Evolutionary conservation across 2,329 filamentous ascomycete genomes (phyloP).

Genomic region (Ascochyta koolunga): DNA sequence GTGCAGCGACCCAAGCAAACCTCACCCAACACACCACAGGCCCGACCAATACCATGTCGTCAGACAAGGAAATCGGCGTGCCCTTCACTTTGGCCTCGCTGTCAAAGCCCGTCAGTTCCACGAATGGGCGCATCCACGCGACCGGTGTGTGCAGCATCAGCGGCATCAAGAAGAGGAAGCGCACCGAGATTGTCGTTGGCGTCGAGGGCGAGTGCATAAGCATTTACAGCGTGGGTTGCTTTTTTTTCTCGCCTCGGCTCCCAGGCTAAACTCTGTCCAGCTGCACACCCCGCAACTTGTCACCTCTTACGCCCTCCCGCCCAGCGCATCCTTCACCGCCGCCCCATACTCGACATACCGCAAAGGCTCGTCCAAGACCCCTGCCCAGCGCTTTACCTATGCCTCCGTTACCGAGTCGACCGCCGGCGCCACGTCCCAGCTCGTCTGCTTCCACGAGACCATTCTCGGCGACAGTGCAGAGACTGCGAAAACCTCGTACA

Average conservation of each 20-base stretch:
- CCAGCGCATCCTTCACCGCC: conserved; percentile 63
- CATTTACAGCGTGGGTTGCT: conserved; percentile 63
- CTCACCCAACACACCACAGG: conserved; percentile 17
- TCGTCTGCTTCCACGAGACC: conserved; percentile 63
- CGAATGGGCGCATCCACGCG: conserved; percentile 49
- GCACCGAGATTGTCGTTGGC: conserved; percentile 65
- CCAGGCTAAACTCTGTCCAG: conserved; percentile 45
- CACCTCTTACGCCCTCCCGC: conserved; percentile 66
- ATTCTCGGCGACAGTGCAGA: conserved; percentile 42
- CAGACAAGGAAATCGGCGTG: conserved; percentile 43
- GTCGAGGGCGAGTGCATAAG: conserved; percentile 67
- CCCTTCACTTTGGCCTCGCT: conserved; percentile 53
- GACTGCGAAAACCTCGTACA: conserved; percentile 43
- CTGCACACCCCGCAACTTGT: conserved; percentile 65
- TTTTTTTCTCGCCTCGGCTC: conserved; percentile 1
- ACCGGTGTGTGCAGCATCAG: conserved; percentile 60
- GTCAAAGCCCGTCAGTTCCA: conserved; percentile 50
- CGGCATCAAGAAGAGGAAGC: conserved; percentile 64
- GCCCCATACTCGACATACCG: conserved; percentile 64
- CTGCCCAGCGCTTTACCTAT: conserved; percentile 62
- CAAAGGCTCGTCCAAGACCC: conserved; percentile 52
- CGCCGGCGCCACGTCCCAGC: conserved; percentile 54
- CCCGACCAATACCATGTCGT: conserved; percentile 46
- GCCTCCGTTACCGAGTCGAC: conserved; percentile 56
- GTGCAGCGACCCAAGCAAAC: conserved; percentile 31